Evolutionary conservation across 2,329 filamentous ascomycete species (phyloP), one percentile per base, ranked within the genome.

Genomic region (Ambrosiella xylebori): DNA sequence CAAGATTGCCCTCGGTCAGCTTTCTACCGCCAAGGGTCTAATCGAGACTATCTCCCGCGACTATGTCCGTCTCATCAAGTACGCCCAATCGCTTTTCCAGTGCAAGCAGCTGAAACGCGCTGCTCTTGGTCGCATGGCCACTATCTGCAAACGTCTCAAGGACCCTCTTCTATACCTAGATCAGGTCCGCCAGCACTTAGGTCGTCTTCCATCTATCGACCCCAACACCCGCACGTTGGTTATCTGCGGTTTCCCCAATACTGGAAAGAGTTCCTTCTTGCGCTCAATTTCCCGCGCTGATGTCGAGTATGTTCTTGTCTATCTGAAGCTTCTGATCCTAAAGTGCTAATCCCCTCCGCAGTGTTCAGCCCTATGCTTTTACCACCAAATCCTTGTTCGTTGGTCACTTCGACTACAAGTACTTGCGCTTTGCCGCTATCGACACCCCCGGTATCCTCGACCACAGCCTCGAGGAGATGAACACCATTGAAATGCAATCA

Each of bases 101-200:
- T 97, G 91, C 80, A 98, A 98, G 75, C 90, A 97, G 76, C 82
- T 98, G 66, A 98, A 98, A 82, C 81, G 87, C 63, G 93, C 94
- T 56, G 94, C 86, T 7, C 81, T 98, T 57, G 93, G 93, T 76
- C 89, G 93, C 68, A 97, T 98, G 93, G 93, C 91, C 63, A 98
- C 93, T 15, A 88, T 98, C 66, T 88, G 88, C 74, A 93, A 89
- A 76, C 83, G 90, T 63, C 76, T 98, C 62, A 96, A 95, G 73
- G 93, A 98, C 65, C 88, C 93, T 58, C 80, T 98, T 54, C 77
- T 94, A 63, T 98, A 97, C 71, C 82, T 98, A 61, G 93, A 98
- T 72, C 90, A 97, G 66, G 71, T 73, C 59, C 84, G 93, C 64
- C 91, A 97, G 76, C 94, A 98, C 75, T 76, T 98, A 68, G 93